Evolutionary conservation across 371 early-diverging fungal genomes (phyloP).

Genomic region (Mortierella sp.): DNA sequence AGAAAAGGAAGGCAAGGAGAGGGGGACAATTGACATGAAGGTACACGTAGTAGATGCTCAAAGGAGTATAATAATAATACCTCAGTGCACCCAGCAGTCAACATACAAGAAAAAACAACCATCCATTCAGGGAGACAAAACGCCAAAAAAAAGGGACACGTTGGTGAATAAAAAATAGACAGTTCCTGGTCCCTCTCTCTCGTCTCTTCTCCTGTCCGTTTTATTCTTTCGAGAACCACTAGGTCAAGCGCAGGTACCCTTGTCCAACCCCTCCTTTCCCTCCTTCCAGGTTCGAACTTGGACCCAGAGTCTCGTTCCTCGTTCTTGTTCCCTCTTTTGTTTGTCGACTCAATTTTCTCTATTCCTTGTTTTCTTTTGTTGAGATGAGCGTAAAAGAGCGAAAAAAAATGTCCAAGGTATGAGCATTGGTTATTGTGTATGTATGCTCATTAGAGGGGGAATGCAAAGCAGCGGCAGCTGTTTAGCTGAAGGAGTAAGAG

Average conservation of each 20-base stretch:
- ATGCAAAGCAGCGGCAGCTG: background rate
- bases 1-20: background rate
- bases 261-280: background rate
- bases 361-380: background rate
- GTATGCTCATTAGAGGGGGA: constrained; percentile 6
- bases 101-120: background rate
- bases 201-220: background rate
- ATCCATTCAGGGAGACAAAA: background rate
- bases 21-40: background rate
- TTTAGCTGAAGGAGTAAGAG: background rate
- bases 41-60: constrained; percentile 1
- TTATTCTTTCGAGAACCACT: background rate
- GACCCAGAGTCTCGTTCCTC: constrained; percentile 7
- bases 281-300: background rate
- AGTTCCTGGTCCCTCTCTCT: background rate
- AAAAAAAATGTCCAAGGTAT: background rate
- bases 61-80: background rate
- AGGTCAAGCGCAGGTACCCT: background rate
- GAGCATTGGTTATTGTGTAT: background rate
- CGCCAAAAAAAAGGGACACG: background rate
- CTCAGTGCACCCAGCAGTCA: background rate
- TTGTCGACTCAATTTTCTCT: background rate
- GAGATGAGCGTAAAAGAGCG: background rate
- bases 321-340: background rate
- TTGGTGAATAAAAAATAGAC: background rate